A percentile compares a stretch with the other conserved stretches of the same genome.
Conservation (phyloP, 208 protist species). For the Wallacemonas sp. region DNA sequence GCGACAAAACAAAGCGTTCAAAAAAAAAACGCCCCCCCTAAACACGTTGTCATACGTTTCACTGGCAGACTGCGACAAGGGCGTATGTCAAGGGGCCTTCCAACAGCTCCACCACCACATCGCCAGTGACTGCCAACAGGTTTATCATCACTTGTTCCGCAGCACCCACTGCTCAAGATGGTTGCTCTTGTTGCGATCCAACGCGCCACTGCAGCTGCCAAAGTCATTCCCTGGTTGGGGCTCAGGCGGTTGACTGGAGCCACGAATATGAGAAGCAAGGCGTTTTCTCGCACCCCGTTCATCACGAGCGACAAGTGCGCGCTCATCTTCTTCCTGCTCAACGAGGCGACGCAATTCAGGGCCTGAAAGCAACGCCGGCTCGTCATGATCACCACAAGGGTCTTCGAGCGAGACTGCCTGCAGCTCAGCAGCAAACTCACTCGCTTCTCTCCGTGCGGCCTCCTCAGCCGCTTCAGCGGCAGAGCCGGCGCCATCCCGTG, state of each 20-base stretch:
- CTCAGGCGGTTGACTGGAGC: not conserved
- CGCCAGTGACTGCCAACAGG: not conserved
- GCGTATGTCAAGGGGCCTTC: not conserved
- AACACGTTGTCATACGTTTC: not conserved
- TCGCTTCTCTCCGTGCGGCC: not conserved
- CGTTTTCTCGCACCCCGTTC: not conserved
- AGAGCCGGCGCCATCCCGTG: not conserved
- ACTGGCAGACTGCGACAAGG: no score
- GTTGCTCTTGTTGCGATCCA: not conserved
- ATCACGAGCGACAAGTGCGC: constrained; percentile 18
- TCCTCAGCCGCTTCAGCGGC: not conserved
- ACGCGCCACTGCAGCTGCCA: not conserved
- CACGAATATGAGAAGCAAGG: not conserved
- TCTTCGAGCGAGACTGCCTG: not conserved
- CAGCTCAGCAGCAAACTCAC: not conserved
- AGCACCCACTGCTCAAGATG: constrained; percentile 48
- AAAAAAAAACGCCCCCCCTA: not conserved
- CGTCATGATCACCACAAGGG: not conserved
- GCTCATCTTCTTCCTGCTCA: constrained; percentile 43
- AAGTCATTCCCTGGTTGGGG: not conserved
- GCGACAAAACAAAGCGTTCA: no score
- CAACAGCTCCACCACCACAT: not conserved
- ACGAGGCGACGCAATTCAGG: not conserved
- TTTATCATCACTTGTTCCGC: constrained; percentile 37
- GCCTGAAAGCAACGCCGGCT: not conserved